Conservation (phyloP, 2,329 filamentous ascomycete species). For the Aspergillus bombycis region DNA sequence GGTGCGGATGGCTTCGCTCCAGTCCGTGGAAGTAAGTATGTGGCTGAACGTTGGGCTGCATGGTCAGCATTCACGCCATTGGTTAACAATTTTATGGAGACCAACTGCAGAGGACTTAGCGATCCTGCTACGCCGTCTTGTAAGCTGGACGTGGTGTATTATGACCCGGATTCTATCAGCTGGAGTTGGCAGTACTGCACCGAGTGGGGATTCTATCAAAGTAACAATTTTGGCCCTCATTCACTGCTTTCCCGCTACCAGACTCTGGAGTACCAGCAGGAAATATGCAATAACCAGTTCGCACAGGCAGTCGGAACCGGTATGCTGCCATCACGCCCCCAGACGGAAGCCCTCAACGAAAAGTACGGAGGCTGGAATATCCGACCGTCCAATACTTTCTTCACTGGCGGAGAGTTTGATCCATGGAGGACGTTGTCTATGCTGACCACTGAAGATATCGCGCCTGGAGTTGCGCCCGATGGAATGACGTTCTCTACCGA, state of each 20-base stretch:
- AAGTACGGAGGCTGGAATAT: constrained; percentile 56
- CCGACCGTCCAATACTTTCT: constrained; percentile 56
- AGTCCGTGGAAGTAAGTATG: constrained; percentile 44
- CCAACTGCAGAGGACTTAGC: constrained; percentile 43
- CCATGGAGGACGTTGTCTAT: constrained; percentile 55
- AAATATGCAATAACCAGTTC: constrained; percentile 54
- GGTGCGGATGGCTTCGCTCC: constrained; percentile 47
- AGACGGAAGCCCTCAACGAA: constrained; percentile 43
- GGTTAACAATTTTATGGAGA: constrained; percentile 45
- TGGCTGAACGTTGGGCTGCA: constrained; percentile 46
- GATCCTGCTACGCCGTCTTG: constrained; percentile 35
- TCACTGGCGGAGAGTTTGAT: constrained; percentile 55
- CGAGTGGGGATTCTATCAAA: constrained; percentile 56
- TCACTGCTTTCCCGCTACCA: constrained; percentile 53
- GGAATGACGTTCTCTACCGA: constrained; percentile 40
- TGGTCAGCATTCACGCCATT: constrained; percentile 42
- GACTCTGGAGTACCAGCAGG: constrained; percentile 47
- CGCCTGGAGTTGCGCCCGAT: constrained; percentile 35
- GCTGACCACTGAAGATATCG: constrained; percentile 45
- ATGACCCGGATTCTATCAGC: constrained; percentile 43
- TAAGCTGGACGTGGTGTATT: constrained; percentile 38
- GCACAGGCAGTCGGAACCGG: constrained; percentile 43
- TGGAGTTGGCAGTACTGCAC: constrained; percentile 60
- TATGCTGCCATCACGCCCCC: constrained; percentile 48
- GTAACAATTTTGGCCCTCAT: constrained; percentile 51